Conservation (phyloP, 83 land plant genomes). For the Picea engelmannii region DNA sequence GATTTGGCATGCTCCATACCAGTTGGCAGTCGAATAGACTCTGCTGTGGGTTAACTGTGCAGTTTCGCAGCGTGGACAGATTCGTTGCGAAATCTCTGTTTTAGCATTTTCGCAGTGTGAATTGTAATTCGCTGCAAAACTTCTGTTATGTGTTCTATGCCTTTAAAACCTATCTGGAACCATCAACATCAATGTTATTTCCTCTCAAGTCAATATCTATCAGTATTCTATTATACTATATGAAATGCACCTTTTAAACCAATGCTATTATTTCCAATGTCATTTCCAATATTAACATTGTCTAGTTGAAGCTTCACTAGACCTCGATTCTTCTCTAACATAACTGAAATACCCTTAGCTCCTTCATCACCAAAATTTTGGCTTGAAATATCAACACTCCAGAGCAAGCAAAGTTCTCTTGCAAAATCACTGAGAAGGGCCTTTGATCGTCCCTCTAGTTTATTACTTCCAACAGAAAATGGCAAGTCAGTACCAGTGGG, state of each 20-base stretch:
- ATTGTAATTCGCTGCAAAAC: conserved; percentile 83
- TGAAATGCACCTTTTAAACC: conserved; percentile 84
- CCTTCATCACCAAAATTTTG: too few species aligned
- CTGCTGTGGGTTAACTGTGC: too few species aligned
- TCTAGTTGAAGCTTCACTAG: too few species aligned
- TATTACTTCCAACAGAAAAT: conserved; percentile 22
- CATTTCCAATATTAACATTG: conserved; percentile 10
- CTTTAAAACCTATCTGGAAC: conserved; percentile 92
- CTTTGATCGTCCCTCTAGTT: conserved; percentile 58
- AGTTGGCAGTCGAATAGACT: too few species aligned
- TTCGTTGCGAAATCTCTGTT: too few species aligned
- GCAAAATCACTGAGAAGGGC: conserved; percentile 78
- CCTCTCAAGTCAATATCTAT: conserved; percentile 86
- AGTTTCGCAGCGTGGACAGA: too few species aligned
- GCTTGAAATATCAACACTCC: conserved; percentile 79
- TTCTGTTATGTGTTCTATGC: conserved; percentile 89
- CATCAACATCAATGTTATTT: conserved; percentile 85
- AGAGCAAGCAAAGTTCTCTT: conserved; percentile 68
- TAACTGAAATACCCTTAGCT: too few species aligned
- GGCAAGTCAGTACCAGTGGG: conserved; percentile 19
- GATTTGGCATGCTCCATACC: too few species aligned
- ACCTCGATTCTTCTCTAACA: too few species aligned
- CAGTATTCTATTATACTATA: conserved; percentile 74
- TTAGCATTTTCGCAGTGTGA: too few species aligned
- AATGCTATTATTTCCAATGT: conserved; percentile 90